Evolutionary conservation across 495 filamentous ascomycete species (phyloP).

Genomic region (Hypoxylon lienhwacheense): DNA sequence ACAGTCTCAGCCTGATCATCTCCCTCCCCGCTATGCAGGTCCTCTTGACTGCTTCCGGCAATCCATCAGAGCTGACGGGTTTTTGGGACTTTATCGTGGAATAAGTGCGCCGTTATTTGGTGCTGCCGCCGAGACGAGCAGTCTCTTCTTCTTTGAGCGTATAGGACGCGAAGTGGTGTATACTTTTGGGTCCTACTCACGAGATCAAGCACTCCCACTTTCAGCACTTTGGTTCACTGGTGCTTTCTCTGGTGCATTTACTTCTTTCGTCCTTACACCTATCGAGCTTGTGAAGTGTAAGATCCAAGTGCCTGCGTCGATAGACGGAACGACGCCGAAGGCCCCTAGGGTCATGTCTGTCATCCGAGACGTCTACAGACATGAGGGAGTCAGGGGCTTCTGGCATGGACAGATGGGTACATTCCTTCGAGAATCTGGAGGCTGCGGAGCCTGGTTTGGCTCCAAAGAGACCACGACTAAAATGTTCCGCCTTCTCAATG

Average conservation of each 20-base stretch:
- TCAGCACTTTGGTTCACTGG: slow-evolving; percentile 73
- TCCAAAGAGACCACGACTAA: slow-evolving; percentile 78
- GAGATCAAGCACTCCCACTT: slow-evolving; percentile 64
- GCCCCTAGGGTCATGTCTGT: slow-evolving; percentile 52
- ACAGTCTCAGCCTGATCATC: slow-evolving; percentile 79
- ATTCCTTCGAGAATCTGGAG: slow-evolving; percentile 89
- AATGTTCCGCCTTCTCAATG: slow-evolving; percentile 58
- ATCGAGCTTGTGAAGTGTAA: slow-evolving; percentile 98
- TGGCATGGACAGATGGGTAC: slow-evolving; percentile 96
- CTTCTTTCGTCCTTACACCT: slow-evolving; percentile 86
- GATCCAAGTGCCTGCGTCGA: slow-evolving; percentile 73
- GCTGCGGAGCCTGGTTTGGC: slow-evolving; percentile 94
- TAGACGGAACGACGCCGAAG: slow-evolving; percentile 30
- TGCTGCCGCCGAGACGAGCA: slow-evolving; percentile 90
- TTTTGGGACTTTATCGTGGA: slow-evolving; percentile 86
- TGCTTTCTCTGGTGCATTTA: slow-evolving; percentile 84
- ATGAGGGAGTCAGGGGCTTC: slow-evolving; percentile 81
- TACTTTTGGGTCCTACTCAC: slow-evolving; percentile 53
- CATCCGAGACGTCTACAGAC: slow-evolving; percentile 74
- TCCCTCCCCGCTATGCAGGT: slow-evolving; percentile 80
- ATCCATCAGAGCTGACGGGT: slow-evolving; percentile 71
- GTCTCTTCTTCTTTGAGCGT: slow-evolving; percentile 89
- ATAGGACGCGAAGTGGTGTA: slow-evolving; percentile 61
- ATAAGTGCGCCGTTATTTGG: slow-evolving; percentile 89
- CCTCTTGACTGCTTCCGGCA: slow-evolving; percentile 93